Evolutionary conservation across 495 filamentous ascomycete genomes (phyloP), one percentile per base, ranked within the genome.

Genomic region (Chaetomidium leptoderma): DNA sequence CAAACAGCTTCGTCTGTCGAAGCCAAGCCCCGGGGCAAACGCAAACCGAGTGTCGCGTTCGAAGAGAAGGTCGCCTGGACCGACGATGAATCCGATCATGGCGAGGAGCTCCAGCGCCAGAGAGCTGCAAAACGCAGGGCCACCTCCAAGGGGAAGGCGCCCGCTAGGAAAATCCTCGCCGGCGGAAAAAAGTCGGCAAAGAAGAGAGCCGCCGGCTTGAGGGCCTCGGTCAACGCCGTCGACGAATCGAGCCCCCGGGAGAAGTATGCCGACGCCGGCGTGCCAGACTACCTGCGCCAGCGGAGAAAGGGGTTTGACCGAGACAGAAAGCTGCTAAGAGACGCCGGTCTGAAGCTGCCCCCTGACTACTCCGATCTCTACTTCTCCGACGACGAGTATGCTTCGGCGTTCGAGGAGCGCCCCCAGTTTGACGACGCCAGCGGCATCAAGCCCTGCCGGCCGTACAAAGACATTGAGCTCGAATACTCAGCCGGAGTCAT

Each of bases 301-400:
- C 78, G 86, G 26, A 78, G 84, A 10, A 78, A 70, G 16, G 74
- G 78, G 11, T 85, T 90, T 46, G 82, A 89, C 35, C 66, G 76
- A 35, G 74, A 78, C 13, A 72, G 72, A 23, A 79, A 86, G 39
- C 75, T 73, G 6, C 70, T 92, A 33, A 80, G 81, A 42, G 81
- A 86, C 40, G 81, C 80, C 1, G 91, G 88, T 1, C 69, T 97
- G 45, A 86, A 81, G 57, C 65, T 97, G 2, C 90, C 93, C 0
- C 93, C 93, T 0, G 78, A 78, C 50, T 97, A 89, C 64, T 83
- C 88, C 23, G 86, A 88, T 45, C 73, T 98, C 39, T 83, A 91
- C 10, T 96, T 96, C 62, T 95, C 90, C 1, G 91, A 96, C 59
- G 86, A 95, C 63, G 90, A 93, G 40, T 73, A 78, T 14, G 68